These are phyloP conservation scores for Periconia sp. DNA, from an alignment of 2,329 filamentous ascomycete species.

Conservation along the genomic window DNA sequence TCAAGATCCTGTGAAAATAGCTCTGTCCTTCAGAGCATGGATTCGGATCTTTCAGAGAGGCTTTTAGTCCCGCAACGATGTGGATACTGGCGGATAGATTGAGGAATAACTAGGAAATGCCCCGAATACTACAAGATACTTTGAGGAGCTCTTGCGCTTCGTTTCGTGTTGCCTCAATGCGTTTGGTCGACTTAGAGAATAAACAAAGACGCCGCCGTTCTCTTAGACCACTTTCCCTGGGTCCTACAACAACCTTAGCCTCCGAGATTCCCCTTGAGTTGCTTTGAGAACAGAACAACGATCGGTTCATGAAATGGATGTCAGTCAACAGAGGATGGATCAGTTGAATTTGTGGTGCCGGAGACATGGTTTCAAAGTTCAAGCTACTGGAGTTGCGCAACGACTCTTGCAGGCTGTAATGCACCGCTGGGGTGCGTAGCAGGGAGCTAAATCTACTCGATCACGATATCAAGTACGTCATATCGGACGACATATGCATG, in stretches of 20 bases:
- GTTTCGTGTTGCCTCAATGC: too few species aligned
- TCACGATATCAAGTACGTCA: slow-evolving; percentile 11
- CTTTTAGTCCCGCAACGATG: too few species aligned
- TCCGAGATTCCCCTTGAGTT: slow-evolving; percentile 26
- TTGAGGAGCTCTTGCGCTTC: too few species aligned
- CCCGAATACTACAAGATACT: too few species aligned
- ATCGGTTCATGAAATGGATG: slow-evolving; percentile 33
- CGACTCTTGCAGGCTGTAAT: slow-evolving; percentile 24
- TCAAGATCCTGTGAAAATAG: slow-evolving; percentile 2
- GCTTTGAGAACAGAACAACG: slow-evolving; percentile 29
- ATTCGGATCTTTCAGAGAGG: too few species aligned
- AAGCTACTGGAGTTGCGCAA: slow-evolving; percentile 27
- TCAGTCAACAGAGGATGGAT: slow-evolving; percentile 18
- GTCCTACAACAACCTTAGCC: slow-evolving; percentile 32
- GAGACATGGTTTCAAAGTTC: slow-evolving; percentile 27
- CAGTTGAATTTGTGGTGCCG: slow-evolving; percentile 19
- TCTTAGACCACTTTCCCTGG: too few species aligned
- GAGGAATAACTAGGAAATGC: too few species aligned
- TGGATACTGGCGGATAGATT: too few species aligned
- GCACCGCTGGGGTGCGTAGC: slow-evolving; percentile 26
- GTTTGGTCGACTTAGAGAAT: too few species aligned
- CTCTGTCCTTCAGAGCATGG: too few species aligned
- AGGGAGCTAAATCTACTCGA: slow-evolving; percentile 28
- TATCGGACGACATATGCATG: slow-evolving; percentile 12
- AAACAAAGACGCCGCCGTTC: too few species aligned